Conservation (phyloP, 768 basidiomycete genomes). For the Tubosaeta brunneosetosa region DNA sequence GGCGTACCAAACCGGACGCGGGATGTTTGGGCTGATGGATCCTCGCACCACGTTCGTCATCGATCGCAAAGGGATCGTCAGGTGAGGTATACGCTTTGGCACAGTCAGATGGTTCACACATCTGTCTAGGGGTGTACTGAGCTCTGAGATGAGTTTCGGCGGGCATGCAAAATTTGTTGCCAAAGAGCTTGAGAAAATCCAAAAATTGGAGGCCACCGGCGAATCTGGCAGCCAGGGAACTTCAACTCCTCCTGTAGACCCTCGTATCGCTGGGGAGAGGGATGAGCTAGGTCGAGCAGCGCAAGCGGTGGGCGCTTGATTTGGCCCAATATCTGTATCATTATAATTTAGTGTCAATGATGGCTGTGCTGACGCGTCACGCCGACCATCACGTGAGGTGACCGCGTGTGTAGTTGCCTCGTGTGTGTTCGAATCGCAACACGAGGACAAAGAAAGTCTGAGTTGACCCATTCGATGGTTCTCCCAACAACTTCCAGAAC, state of each 20-base stretch:
- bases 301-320: conserved; percentile 15
- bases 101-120: conserved; percentile 2
- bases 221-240: background rate
- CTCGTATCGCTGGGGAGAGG: conserved; percentile 9
- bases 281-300: conserved; percentile 22
- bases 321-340: too few relatives aligned
- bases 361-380: conserved; percentile 5
- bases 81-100: conserved; percentile 34
- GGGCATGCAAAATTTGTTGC: conserved; percentile 70
- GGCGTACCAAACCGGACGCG: conserved; percentile 62
- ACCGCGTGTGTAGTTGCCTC: conserved; percentile 30
- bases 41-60: conserved; percentile 75
- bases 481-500: conserved; percentile 17
- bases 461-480: conserved; percentile 16
- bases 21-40: conserved; percentile 59
- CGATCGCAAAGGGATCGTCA: conserved; percentile 63
- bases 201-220: conserved; percentile 6
- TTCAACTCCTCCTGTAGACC: conserved; percentile 1
- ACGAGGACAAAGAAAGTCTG: conserved; percentile 23
- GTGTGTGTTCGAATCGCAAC: conserved; percentile 29
- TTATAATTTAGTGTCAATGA: too few relatives aligned
- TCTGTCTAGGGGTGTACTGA: conserved; percentile 48
- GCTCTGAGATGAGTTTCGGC: conserved; percentile 55
- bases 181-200: conserved; percentile 55
- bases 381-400: conserved; percentile 33